Percentiles rank a stretch among this genome's conserved stretches.
These are phyloP conservation scores for Corynespora cassiicola DNA, from an alignment of 2,329 filamentous ascomycete species.

Conservation along the genomic window DNA sequence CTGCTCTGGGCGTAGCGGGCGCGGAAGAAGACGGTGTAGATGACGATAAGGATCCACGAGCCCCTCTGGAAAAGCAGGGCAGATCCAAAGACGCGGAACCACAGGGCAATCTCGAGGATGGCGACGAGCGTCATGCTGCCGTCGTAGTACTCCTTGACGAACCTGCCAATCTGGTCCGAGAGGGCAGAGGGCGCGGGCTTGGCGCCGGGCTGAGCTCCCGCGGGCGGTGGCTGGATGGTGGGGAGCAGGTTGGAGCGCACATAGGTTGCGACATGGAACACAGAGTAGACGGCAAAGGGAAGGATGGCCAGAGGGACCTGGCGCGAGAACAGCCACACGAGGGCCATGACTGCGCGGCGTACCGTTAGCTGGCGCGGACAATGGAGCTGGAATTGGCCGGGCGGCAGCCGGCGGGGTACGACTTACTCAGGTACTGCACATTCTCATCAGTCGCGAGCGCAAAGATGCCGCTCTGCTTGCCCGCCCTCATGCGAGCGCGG, in stretches of 20 bases:
- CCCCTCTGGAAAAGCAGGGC: slow-evolving; percentile 88
- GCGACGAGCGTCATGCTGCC: slow-evolving; percentile 93
- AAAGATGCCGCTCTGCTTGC: slow-evolving; percentile 68
- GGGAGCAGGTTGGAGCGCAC: slow-evolving; percentile 92
- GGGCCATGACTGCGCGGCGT: slow-evolving; percentile 82
- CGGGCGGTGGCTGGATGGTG: slow-evolving; percentile 73
- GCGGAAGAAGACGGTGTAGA: slow-evolving; percentile 94
- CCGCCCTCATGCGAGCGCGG: slow-evolving; percentile 80
- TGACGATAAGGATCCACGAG: slow-evolving; percentile 83
- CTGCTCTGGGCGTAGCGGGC: slow-evolving; percentile 87
- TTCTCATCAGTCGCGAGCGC: slow-evolving; percentile 87
- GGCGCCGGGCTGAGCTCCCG: slow-evolving; percentile 57
- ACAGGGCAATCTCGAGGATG: slow-evolving; percentile 84
- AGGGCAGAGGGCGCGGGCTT: slow-evolving; percentile 68
- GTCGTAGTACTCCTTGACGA: slow-evolving; percentile 99
- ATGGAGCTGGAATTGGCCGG: slow-evolving; percentile 21
- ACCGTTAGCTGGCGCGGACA: slow-evolving; percentile 21
- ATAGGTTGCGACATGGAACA: slow-evolving; percentile 99
- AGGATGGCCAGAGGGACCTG: slow-evolving; percentile 90
- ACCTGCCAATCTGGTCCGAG: slow-evolving; percentile 84
- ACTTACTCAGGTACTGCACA: slow-evolving; percentile 92
- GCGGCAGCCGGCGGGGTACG: slow-evolving; percentile 2
- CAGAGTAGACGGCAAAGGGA: slow-evolving; percentile 93
- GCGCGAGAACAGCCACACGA: slow-evolving; percentile 91
- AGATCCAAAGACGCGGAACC: slow-evolving; percentile 80